A percentile compares a stretch with the other conserved stretches of the same genome.
Conservation (phyloP, 345 rosid species). For the Eucalyptus marginata region DNA sequence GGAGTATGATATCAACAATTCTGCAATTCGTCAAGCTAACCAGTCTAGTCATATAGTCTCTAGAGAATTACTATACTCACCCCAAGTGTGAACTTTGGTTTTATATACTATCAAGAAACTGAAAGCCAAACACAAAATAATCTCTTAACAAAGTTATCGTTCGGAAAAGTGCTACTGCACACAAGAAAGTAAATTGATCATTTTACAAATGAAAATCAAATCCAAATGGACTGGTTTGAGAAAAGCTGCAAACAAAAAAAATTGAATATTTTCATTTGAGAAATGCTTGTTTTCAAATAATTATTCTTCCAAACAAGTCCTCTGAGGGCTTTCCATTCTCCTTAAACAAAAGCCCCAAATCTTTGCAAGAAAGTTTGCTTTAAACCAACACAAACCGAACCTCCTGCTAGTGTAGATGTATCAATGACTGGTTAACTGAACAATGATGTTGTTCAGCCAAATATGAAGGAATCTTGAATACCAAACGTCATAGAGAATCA, state of each 20-base stretch:
- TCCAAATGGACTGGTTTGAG: not conserved
- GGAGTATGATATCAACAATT: not conserved
- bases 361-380: not conserved
- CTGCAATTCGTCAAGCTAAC: not conserved
- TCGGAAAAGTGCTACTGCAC: not conserved
- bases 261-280: not conserved
- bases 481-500: not conserved
- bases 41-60: not conserved
- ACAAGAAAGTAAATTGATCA: not conserved
- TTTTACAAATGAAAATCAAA: not conserved
- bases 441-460: not conserved
- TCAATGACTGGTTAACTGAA: not conserved
- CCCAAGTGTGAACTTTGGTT: not conserved
- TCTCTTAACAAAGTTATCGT: not conserved
- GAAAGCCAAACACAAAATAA: not conserved
- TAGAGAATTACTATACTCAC: not conserved
- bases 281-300: not conserved
- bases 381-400: not conserved
- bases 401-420: not conserved
- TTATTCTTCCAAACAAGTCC: not conserved
- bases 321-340: not conserved
- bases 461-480: not conserved
- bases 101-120: not conserved
- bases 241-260: not conserved
- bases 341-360: not conserved